Evolutionary conservation across 768 basidiomycete species (phyloP).

Genomic region (Rubroboletus satanas): DNA sequence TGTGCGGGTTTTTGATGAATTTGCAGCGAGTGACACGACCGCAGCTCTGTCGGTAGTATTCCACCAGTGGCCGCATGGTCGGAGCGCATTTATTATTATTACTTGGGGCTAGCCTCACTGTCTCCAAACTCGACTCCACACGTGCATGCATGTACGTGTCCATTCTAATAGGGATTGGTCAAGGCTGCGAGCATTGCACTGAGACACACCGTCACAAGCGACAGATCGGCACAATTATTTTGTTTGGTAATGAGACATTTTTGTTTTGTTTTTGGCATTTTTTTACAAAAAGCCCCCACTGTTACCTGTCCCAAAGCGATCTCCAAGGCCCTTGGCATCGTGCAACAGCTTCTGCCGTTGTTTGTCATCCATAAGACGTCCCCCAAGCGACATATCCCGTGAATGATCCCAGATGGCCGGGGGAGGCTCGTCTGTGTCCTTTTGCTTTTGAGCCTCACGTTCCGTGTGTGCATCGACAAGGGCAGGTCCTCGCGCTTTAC

Average conservation of each 20-base stretch:
- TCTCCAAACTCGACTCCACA: background rate
- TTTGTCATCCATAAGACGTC: constrained; percentile 85
- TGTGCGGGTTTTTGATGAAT: background rate
- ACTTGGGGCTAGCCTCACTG: background rate
- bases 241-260: background rate
- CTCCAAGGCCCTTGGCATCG: constrained; percentile 78
- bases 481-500: constrained; percentile 48
- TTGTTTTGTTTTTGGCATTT: background rate
- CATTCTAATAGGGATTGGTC: background rate
- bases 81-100: background rate
- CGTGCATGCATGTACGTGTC: background rate
- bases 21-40: background rate
- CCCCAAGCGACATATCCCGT: constrained; percentile 84
- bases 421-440: constrained; percentile 48
- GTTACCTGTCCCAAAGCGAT: constrained; percentile 75
- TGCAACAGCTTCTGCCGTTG: constrained; percentile 73
- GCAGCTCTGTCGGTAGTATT: background rate
- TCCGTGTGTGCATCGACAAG: constrained; percentile 52
- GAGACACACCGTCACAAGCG: constrained; percentile 11
- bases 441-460: constrained; percentile 36
- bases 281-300: constrained; percentile 58
- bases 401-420: constrained; percentile 87
- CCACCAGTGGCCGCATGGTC: background rate
- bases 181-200: background rate
- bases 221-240: background rate